A percentile compares a stretch with the other conserved stretches of the same genome.
These are phyloP conservation scores for Phanerochaete sordida DNA, from an alignment of 768 basidiomycete genomes.

Conservation along the genomic window DNA sequence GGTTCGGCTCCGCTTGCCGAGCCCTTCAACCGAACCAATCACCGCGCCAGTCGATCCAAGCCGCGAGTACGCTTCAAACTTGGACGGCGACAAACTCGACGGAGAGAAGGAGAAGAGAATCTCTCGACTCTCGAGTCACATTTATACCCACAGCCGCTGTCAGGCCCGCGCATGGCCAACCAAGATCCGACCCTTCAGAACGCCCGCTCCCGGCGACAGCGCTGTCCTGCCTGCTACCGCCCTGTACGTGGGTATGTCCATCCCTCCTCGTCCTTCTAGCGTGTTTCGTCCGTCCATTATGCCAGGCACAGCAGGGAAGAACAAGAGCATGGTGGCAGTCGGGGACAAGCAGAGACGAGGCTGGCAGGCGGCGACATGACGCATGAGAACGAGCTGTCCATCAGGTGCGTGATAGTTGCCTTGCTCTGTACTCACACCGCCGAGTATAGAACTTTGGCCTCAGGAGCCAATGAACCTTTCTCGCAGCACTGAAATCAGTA, in stretches of 20 bases:
- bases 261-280: background rate
- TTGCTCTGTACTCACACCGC: background rate
- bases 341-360: background rate
- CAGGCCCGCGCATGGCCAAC: background rate
- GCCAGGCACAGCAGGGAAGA: background rate
- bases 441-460: background rate
- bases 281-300: background rate
- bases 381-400: background rate
- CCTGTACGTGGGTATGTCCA: background rate
- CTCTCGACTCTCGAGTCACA: background rate
- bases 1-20: constrained; percentile 1
- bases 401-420: background rate
- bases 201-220: background rate
- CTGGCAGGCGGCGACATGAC: background rate
- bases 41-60: background rate
- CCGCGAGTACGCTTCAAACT: background rate
- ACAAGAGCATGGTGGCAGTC: background rate
- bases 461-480: too few species aligned
- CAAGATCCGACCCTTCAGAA: background rate
- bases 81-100: background rate
- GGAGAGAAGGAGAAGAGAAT: background rate
- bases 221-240: background rate
- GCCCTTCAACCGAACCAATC: background rate
- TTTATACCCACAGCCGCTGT: background rate
- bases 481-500: too few species aligned